Evolutionary conservation across 495 filamentous ascomycete genomes (phyloP).

Genomic region (Penicillium daleae): DNA sequence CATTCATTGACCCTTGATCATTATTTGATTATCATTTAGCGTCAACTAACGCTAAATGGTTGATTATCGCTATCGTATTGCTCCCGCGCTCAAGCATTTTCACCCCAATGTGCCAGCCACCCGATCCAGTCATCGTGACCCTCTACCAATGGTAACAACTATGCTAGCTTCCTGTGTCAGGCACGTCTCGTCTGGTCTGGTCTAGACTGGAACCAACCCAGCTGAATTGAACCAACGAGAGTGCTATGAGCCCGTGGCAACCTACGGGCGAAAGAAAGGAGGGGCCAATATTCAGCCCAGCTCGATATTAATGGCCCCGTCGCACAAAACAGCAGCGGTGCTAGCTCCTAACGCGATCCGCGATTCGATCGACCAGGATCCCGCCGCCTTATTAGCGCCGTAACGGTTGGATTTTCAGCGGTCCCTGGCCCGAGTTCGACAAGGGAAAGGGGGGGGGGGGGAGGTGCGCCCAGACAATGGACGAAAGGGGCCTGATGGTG

Average conservation of each 20-base stretch:
- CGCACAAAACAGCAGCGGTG: neutral
- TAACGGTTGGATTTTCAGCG: conserved; percentile 15
- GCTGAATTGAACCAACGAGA: neutral
- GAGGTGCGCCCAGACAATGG: neutral
- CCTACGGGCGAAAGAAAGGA: neutral
- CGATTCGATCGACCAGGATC: conserved; percentile 8
- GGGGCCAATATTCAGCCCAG: neutral
- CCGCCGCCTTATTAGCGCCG: conserved; percentile 11
- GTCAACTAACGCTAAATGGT: neutral
- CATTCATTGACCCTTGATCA: neutral
- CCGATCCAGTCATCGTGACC: neutral
- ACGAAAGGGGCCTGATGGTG: neutral
- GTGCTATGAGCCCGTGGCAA: neutral
- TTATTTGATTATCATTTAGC: neutral
- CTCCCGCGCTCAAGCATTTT: neutral
- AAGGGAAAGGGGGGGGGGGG: neutral
- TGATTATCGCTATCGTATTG: neutral
- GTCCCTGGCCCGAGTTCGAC: too few relatives aligned
- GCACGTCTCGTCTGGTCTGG: neutral
- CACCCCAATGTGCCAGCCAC: neutral
- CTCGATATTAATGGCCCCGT: conserved; percentile 1
- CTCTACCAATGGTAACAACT: neutral
- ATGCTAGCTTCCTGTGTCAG: neutral
- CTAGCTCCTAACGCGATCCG: neutral
- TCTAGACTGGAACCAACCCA: neutral